A percentile compares a stretch with the other conserved stretches of the same genome.
These are phyloP conservation scores for Phenoliferia sp. DNA, from an alignment of 1,284 basidiomycete species.

Conservation along the genomic window DNA sequence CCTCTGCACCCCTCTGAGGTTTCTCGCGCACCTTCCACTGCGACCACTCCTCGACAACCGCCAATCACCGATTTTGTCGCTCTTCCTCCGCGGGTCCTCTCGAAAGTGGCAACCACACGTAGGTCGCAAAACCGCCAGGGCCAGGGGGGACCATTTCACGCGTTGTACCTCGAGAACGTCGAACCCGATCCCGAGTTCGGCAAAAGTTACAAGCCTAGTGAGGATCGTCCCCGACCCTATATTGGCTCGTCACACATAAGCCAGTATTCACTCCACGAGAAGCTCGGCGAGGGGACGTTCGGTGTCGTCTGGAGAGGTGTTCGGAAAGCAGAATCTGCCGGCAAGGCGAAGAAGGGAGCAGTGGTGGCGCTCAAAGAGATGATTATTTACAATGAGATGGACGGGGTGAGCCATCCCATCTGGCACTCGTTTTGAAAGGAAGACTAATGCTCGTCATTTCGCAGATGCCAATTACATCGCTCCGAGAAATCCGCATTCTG, in stretches of 20 bases:
- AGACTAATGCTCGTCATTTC: neutral
- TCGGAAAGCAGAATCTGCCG: neutral
- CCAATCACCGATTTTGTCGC: too few species aligned
- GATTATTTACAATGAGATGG: conserved; percentile 91
- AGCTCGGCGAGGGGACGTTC: conserved; percentile 92
- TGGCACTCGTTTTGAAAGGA: neutral
- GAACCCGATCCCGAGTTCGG: neutral
- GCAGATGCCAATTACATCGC: conserved; percentile 75
- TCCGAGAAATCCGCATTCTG: conserved; percentile 97
- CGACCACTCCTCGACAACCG: neutral
- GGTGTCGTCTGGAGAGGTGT: conserved; percentile 51
- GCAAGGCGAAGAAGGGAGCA: conserved; percentile 41
- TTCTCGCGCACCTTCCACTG: too few species aligned
- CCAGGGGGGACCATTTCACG: too few species aligned
- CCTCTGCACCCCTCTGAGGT: neutral
- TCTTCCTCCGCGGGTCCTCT: too few species aligned
- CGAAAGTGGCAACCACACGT: too few species aligned
- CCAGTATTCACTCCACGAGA: conserved; percentile 76
- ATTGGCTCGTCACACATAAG: conserved; percentile 66
- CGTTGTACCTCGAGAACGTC: neutral
- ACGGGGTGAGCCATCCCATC: conserved; percentile 62
- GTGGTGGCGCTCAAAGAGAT: conserved; percentile 89
- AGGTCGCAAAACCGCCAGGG: too few species aligned
- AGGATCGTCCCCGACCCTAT: neutral
- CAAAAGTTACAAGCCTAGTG: neutral